Percentiles rank a stretch among this genome's conserved stretches.
Evolutionary conservation across 257 asterid genomes (phyloP).

Genomic region (Gynochthodes officinalis): DNA sequence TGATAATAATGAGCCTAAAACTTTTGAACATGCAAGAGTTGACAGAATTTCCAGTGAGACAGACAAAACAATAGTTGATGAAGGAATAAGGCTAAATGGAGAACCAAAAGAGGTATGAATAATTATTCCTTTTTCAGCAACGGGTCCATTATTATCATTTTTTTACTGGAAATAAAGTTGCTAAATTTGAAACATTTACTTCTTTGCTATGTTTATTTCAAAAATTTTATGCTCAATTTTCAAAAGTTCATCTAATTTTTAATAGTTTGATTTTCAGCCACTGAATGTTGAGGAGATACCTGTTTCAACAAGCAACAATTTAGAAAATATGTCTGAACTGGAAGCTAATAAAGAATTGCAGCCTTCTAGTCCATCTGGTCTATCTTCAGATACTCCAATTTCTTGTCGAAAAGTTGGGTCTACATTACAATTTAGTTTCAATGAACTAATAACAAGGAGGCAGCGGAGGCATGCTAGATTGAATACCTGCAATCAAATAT

Average conservation of each 20-base stretch:
- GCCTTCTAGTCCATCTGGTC: conserved; percentile 35
- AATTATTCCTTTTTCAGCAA: neutral
- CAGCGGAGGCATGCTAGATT: conserved; percentile 61
- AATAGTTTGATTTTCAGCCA: conserved; percentile 31
- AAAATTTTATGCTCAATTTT: neutral
- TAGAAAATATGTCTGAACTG: conserved; percentile 23
- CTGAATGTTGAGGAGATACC: conserved; percentile 33
- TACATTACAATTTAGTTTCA: conserved; percentile 68
- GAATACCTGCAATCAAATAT: conserved; percentile 29
- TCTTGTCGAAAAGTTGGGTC: conserved; percentile 55
- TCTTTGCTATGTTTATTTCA: neutral
- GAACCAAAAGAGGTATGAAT: conserved; percentile 40
- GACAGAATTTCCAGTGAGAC: conserved; percentile 8
- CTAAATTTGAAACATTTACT: neutral
- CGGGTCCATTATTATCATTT: neutral
- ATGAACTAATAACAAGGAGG: conserved; percentile 71
- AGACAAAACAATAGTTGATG: neutral
- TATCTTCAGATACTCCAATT: conserved; percentile 42
- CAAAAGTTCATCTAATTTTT: conserved; percentile 13
- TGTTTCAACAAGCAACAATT: conserved; percentile 32
- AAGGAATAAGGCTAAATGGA: conserved; percentile 21
- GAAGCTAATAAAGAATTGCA: conserved; percentile 38
- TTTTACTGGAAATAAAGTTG: neutral
- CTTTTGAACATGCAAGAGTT: conserved; percentile 35
- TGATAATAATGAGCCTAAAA: conserved; percentile 26